Percentiles rank a stretch among this genome's conserved stretches.
phyloP scores from a whole-genome alignment of 1,284 basidiomycete species.

The Ceratobasidium sp. region DNA sequence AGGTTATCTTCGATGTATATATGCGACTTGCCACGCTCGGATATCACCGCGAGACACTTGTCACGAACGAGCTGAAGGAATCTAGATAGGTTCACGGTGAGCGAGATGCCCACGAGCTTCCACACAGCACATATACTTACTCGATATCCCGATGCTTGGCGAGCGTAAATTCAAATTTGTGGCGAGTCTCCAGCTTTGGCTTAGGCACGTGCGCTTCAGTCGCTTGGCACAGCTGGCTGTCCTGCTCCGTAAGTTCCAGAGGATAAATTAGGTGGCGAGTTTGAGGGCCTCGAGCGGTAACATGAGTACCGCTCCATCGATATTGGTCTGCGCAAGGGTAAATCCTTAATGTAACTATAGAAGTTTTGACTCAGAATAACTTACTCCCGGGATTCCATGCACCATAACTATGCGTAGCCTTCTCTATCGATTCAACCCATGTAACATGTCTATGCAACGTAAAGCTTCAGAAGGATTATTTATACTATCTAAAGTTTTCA shows the following conservation, averaged over 20 bases:
- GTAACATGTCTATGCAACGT: background rate
- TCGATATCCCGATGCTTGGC: constrained; percentile 22
- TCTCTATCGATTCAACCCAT: constrained; percentile 16
- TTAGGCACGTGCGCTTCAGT: constrained; percentile 36
- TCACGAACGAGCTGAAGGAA: constrained; percentile 38
- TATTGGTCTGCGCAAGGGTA: constrained; percentile 6
- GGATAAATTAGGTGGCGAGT: constrained; percentile 37
- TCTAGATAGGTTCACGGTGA: background rate
- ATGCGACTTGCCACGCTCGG: constrained; percentile 25
- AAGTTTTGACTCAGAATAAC: too few species aligned
- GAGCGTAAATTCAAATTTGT: constrained; percentile 44
- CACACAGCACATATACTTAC: constrained; percentile 6
- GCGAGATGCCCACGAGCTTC: background rate
- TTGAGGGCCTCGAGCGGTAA: constrained; percentile 7
- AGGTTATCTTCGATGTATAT: constrained; percentile 43
- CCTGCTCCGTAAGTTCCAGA: constrained; percentile 46
- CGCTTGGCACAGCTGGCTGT: constrained; percentile 40
- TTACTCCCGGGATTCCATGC: background rate
- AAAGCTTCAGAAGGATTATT: too few species aligned
- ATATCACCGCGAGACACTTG: constrained; percentile 34
- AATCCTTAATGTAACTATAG: too few species aligned
- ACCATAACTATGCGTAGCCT: background rate
- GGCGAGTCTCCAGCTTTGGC: constrained; percentile 31
- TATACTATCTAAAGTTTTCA: background rate
- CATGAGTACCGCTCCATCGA: constrained; percentile 29